A percentile compares a stretch with the other conserved stretches of the same genome.
Conservation (phyloP, 768 basidiomycete genomes). For the Xanthoconium purpureum region DNA sequence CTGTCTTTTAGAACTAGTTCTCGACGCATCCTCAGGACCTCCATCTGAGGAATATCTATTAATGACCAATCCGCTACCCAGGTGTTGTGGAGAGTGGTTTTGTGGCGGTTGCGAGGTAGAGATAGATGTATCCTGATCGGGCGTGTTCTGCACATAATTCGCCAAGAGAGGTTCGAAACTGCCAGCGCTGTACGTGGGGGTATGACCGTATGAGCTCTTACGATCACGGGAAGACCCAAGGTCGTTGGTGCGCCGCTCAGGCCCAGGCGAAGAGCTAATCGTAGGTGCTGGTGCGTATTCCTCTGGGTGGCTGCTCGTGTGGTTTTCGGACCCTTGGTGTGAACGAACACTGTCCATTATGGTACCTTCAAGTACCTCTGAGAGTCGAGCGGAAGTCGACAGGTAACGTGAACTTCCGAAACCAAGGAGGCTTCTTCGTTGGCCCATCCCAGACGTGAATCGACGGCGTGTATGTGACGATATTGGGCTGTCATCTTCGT, state of each 20-base stretch:
- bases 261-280: conserved; percentile 43
- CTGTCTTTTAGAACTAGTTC: conserved; percentile 20
- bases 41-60: conserved; percentile 15
- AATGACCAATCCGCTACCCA: not conserved
- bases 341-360: conserved; percentile 43
- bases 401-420: conserved; percentile 16
- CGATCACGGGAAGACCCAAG: conserved; percentile 29
- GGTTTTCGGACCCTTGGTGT: conserved; percentile 44
- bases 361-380: conserved; percentile 25
- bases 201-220: conserved; percentile 38
- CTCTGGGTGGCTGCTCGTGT: conserved; percentile 12
- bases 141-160: conserved; percentile 34
- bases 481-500: conserved; percentile 38
- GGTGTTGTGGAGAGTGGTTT: conserved; percentile 19
- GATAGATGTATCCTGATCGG: conserved; percentile 19
- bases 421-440: conserved; percentile 33
- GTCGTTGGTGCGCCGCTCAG: conserved; percentile 18
- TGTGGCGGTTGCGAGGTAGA: conserved; percentile 28
- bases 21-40: conserved; percentile 27
- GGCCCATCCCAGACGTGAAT: conserved; percentile 36
- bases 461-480: conserved; percentile 20
- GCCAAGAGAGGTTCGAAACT: conserved; percentile 63
- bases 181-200: conserved; percentile 48
- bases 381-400: conserved; percentile 34
- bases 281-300: conserved; percentile 50